Base-by-base conservation (phyloP, 2,329 filamentous ascomycete species). In the Aspergillus pseudoglaucus region DNA sequence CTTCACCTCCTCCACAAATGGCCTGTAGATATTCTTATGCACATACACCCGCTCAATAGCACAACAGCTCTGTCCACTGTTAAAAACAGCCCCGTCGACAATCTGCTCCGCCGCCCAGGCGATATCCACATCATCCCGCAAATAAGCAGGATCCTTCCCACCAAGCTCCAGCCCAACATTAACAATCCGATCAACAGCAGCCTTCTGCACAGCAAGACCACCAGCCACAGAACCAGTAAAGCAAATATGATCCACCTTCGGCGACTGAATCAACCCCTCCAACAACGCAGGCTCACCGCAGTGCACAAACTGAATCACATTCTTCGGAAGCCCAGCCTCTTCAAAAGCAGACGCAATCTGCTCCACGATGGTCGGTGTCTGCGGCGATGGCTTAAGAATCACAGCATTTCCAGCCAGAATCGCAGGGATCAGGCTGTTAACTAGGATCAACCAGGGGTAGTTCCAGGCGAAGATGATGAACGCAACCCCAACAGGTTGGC, bases 21-120 rank as follows among this genome's bases (percentile, higher is more conserved):
- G 73, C 60, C 95, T 89, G 66, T 96, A 83, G 44, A 97, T 81
- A 58, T 81, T 83, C 62, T 87, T 85, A 60, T 93, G 83, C 4
- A 97, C 90, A 61, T 97, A 97, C 17, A 97, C 82, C 30, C 91
- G 80, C 73, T 97, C 91, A 46, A 97, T 77, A 20, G 89, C 87
- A 71, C 91, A 97, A 76, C 91, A 97, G 66, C 89, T 95, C 75
- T 97, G 91, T n/a, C 91, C 91, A 45, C 90, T 95, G 74, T 97
- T 97, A 78, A 97, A 97, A 48, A 97, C 77, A n/a, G 90, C 85
- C 17, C 91, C 91, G 59, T 97, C 91, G 12, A 97, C 89, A 60
- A 97, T 93, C 70, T 96, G 90, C 57, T 87, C 90, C 0, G 91
- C 91, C 0, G 86, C 90, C 91, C 90, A 96, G 42, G 82, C 82